Conservation (phyloP, 2,329 filamentous ascomycete genomes). For the Calonectria leucothoes region DNA sequence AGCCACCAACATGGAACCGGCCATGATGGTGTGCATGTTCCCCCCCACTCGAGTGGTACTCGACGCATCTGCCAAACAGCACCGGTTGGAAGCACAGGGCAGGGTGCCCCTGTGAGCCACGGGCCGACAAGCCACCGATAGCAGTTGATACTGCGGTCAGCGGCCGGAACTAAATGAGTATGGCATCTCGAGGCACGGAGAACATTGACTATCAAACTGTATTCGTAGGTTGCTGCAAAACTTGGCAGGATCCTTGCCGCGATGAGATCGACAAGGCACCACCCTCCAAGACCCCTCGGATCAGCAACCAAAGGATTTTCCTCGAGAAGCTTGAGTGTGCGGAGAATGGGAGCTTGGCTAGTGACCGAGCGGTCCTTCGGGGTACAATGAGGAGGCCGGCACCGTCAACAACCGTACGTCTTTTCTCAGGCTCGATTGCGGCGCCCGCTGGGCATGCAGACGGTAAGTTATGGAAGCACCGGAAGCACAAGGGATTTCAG, state of each 20-base stretch:
- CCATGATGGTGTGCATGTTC: conserved; percentile 14
- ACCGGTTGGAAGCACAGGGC: not conserved
- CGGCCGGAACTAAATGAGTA: not conserved
- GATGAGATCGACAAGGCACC: conserved; percentile 7
- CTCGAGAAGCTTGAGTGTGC: not conserved
- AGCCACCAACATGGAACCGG: conserved; percentile 8
- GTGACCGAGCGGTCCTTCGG: not conserved
- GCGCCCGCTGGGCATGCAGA: not conserved
- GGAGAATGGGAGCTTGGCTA: not conserved
- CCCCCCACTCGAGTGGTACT: conserved; percentile 7
- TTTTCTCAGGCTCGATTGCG: not conserved
- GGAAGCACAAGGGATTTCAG: conserved; percentile 9
- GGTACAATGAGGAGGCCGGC: not conserved
- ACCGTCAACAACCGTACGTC: not conserved
- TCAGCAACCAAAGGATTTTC: conserved; percentile 10
- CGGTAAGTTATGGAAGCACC: not conserved
- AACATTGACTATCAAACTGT: not conserved
- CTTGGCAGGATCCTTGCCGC: conserved; percentile 1
- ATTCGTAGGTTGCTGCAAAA: not conserved
- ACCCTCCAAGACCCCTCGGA: not conserved
- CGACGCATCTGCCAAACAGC: not conserved
- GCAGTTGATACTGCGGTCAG: not conserved
- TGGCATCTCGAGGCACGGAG: not conserved
- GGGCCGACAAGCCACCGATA: not conserved
- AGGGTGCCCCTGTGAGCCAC: conserved; percentile 14